A percentile compares a stretch with the other conserved stretches of the same genome.
These are phyloP conservation scores for Rutstroemia sp. DNA, from an alignment of 2,329 filamentous ascomycete genomes.

Conservation along the genomic window DNA sequence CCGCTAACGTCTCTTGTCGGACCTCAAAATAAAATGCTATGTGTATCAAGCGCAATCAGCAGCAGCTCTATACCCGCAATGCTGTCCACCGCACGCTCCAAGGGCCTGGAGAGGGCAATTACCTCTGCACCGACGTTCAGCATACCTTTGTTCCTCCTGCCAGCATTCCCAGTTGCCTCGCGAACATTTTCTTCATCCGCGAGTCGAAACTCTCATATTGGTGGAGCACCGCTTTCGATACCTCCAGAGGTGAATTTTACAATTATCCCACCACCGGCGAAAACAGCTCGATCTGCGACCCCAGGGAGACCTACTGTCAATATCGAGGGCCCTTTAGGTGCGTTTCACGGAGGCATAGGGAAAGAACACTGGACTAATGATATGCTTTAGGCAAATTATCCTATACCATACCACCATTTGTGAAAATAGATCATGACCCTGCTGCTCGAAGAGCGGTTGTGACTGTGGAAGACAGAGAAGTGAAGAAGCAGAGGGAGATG, in stretches of 20 bases:
- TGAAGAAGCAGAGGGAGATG: constrained; percentile 81
- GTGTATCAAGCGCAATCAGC: background rate
- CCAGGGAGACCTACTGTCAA: constrained; percentile 54
- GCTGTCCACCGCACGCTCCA: constrained; percentile 57
- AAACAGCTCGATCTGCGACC: constrained; percentile 35
- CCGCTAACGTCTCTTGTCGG: background rate
- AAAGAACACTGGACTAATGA: background rate
- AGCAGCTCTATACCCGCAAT: constrained; percentile 36
- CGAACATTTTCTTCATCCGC: constrained; percentile 67
- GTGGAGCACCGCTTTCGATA: constrained; percentile 69
- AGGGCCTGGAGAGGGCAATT: constrained; percentile 50
- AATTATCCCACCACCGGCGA: constrained; percentile 49
- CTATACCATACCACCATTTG: constrained; percentile 71
- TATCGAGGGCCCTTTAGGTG: constrained; percentile 75
- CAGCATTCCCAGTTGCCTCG: constrained; percentile 51
- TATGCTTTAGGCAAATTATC: constrained; percentile 56
- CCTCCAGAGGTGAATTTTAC: constrained; percentile 77
- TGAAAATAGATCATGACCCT: constrained; percentile 63
- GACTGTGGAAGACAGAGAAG: constrained; percentile 58
- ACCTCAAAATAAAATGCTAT: constrained; percentile 7
- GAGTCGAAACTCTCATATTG: constrained; percentile 70
- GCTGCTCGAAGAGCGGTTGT: constrained; percentile 57
- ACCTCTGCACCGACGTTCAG: constrained; percentile 40
- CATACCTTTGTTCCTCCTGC: constrained; percentile 67
- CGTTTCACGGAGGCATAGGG: background rate